Percentiles rank a stretch among this genome's conserved stretches.
Evolutionary conservation across 805 yeast species (phyloP).

Genomic region (Yarrowia sp.): DNA sequence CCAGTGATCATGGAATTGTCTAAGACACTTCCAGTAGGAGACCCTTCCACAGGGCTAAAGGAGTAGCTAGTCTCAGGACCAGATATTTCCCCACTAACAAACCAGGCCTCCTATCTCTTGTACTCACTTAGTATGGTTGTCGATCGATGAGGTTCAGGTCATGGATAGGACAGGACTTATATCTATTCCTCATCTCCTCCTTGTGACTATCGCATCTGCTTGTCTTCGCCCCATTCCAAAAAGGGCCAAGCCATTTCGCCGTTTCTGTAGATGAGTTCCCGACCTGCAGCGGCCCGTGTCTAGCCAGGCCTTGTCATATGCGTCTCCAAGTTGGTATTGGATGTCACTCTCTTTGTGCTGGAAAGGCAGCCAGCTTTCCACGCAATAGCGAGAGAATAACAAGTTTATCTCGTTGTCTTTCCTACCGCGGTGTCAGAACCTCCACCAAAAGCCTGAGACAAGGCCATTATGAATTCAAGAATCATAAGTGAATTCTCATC

Average conservation of each 20-base stretch:
- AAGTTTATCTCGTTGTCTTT: too few species aligned
- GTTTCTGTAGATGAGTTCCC: background rate
- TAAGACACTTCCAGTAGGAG: too few species aligned
- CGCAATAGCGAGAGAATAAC: background rate
- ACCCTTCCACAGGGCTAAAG: too few species aligned
- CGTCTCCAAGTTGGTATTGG: background rate
- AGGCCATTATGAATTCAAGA: background rate
- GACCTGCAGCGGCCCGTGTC: conserved; percentile 22
- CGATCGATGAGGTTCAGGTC: background rate
- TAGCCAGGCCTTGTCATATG: background rate
- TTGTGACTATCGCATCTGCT: background rate
- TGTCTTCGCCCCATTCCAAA: background rate
- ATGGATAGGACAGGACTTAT: background rate
- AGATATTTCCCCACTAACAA: too few species aligned
- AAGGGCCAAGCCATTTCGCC: background rate
- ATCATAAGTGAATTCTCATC: background rate
- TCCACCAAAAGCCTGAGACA: too few species aligned
- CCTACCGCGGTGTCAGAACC: too few species aligned
- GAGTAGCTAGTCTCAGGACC: too few species aligned
- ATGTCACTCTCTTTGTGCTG: conserved; percentile 11
- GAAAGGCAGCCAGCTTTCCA: background rate
- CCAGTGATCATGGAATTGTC: too few species aligned
- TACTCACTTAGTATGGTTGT: background rate
- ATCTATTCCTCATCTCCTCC: background rate
- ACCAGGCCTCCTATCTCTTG: background rate